Evolutionary conservation across 805 yeast genomes (phyloP).

Genomic region (Saturnispora gosingensis): DNA sequence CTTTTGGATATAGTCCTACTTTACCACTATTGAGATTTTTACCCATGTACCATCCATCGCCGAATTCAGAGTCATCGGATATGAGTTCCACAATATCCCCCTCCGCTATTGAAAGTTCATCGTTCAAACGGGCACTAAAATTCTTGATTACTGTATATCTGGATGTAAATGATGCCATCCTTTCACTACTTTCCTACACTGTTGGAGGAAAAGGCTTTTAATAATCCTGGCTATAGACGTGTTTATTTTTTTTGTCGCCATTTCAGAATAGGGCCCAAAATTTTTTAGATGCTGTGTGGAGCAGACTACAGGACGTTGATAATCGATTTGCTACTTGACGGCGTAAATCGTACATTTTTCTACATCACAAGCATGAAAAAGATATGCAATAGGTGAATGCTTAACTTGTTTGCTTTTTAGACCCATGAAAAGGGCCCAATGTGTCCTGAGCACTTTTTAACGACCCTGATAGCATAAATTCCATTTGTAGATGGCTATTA

Average conservation of each 20-base stretch:
- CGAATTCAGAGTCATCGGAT: conserved; percentile 86
- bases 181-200: neutral
- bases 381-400: too few relatives aligned
- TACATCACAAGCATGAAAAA: too few relatives aligned
- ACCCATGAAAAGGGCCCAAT: too few relatives aligned
- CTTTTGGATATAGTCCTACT: conserved; percentile 86
- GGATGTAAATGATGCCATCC: conserved; percentile 1
- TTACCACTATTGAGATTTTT: conserved; percentile 59
- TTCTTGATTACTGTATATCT: conserved; percentile 64
- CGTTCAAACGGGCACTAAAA: conserved; percentile 79
- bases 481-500: too few relatives aligned
- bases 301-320: neutral
- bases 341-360: neutral
- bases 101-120: conserved; percentile 68
- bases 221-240: neutral
- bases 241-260: neutral
- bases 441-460: too few relatives aligned
- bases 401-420: too few relatives aligned
- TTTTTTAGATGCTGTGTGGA: neutral
- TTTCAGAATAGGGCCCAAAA: neutral
- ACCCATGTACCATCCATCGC: conserved; percentile 97
- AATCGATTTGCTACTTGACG: neutral
- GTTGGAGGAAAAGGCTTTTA: neutral
- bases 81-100: conserved; percentile 87
- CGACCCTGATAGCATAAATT: too few relatives aligned